These are phyloP conservation scores for Naematelia aurantialba DNA, from an alignment of 768 basidiomycete genomes.

Conservation along the genomic window DNA sequence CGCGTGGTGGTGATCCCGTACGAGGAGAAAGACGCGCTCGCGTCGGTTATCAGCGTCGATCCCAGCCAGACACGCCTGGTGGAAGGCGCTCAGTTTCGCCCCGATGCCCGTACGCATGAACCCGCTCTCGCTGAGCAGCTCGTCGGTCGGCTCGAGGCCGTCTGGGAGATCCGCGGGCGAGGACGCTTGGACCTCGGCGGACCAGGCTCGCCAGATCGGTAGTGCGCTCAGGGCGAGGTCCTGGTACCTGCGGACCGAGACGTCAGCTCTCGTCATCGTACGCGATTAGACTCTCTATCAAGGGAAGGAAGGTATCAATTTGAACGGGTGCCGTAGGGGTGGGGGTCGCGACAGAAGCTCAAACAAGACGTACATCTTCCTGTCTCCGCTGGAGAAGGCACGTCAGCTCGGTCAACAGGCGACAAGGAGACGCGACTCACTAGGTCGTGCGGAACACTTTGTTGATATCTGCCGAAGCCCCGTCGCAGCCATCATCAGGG, in stretches of 20 bases:
- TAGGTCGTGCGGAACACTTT: conserved; percentile 20
- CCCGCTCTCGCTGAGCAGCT: conserved; percentile 10
- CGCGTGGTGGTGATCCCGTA: conserved; percentile 1
- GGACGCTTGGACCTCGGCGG: conserved; percentile 1
- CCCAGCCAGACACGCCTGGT: conserved; percentile 3
- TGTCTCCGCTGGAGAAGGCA: conserved; percentile 4
- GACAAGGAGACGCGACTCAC: conserved; percentile 1
- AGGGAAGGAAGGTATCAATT: too few species aligned
- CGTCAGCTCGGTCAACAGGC: background rate
- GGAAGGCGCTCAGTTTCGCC: conserved; percentile 7
- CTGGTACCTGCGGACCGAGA: conserved; percentile 11
- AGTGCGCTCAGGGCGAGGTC: conserved; percentile 11
- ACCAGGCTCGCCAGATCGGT: conserved; percentile 21
- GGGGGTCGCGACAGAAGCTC: too few species aligned
- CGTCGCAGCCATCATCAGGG: conserved; percentile 22
- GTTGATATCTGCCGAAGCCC: conserved; percentile 22
- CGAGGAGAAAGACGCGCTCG: conserved; percentile 8
- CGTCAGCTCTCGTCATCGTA: too few species aligned
- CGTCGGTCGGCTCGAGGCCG: conserved; percentile 4
- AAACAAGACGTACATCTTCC: conserved; percentile 3
- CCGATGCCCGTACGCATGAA: conserved; percentile 15
- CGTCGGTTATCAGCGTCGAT: conserved; percentile 6
- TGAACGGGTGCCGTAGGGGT: too few species aligned
- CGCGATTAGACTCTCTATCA: too few species aligned
- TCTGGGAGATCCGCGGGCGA: background rate